Conservation (phyloP, 805 yeast genomes). For the Saccharomyces paradoxus region DNA sequence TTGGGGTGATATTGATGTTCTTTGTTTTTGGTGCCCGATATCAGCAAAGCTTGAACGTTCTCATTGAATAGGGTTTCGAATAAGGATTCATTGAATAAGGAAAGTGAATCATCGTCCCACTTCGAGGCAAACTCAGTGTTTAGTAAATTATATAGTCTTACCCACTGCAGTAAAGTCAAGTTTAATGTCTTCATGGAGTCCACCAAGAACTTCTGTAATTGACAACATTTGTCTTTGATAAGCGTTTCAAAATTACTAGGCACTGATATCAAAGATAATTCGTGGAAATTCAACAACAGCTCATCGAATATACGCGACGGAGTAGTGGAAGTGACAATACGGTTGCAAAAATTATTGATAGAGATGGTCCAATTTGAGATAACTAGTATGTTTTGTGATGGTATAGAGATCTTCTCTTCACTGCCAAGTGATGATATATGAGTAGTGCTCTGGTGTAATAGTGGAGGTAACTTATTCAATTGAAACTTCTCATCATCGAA, state of each 20-base stretch:
- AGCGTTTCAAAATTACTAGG: conserved; percentile 5
- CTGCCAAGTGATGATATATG: not conserved
- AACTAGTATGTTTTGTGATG: conserved; percentile 6
- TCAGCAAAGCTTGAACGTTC: conserved; percentile 7
- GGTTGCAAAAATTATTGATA: conserved; percentile 13
- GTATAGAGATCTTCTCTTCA: not conserved
- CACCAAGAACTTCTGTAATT: conserved; percentile 10
- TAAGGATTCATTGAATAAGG: conserved; percentile 4
- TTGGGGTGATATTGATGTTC: not conserved
- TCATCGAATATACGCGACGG: conserved; percentile 13
- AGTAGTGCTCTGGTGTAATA: not conserved
- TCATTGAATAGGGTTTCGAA: conserved; percentile 11
- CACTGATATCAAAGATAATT: conserved; percentile 1
- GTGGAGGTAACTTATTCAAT: conserved; percentile 16
- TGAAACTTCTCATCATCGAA: conserved; percentile 23
- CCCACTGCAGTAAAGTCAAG: conserved; percentile 16
- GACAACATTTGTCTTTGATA: conserved; percentile 6
- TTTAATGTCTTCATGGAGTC: conserved; percentile 6
- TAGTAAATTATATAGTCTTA: conserved; percentile 13
- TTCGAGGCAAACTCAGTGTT: not conserved
- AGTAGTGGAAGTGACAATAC: conserved; percentile 12
- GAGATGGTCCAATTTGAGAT: conserved; percentile 23
- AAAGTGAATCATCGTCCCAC: conserved; percentile 9
- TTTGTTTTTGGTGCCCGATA: not conserved
- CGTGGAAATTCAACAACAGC: conserved; percentile 10